A percentile compares a stretch with the other conserved stretches of the same genome.
These are phyloP conservation scores for Populus ilicifolia DNA, from an alignment of 345 rosid genomes.

Conservation along the genomic window DNA sequence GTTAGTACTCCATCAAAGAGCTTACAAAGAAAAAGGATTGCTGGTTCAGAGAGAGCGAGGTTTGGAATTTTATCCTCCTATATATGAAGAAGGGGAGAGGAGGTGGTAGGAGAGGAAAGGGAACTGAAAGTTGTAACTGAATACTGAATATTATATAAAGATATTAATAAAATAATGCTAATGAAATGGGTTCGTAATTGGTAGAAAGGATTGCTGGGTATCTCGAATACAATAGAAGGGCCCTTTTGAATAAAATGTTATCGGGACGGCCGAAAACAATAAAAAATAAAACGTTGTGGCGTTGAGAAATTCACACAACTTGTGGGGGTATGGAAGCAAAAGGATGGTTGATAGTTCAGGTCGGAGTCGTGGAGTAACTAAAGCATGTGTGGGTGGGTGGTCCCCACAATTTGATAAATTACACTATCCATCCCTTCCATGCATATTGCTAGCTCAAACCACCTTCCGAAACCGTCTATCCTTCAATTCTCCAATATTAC, in stretches of 20 bases:
- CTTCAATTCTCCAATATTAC: too few species aligned
- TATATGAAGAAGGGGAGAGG: not conserved
- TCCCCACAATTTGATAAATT: not conserved
- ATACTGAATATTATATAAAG: not conserved
- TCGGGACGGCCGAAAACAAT: not conserved
- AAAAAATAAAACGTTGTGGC: not conserved
- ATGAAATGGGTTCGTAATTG: not conserved
- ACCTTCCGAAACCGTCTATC: not conserved
- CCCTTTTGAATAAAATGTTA: too few species aligned
- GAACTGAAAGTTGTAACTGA: conserved; percentile 9
- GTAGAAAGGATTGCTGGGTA: too few species aligned
- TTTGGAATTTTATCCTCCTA: not conserved
- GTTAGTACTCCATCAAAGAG: not conserved
- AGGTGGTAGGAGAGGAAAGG: not conserved
- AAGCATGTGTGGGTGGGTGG: not conserved
- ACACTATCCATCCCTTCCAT: not conserved
- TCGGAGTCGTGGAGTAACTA: not conserved
- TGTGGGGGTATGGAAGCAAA: not conserved
- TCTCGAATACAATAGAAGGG: too few species aligned
- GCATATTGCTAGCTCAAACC: not conserved
- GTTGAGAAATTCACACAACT: not conserved
- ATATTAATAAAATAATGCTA: not conserved
- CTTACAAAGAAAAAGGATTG: not conserved
- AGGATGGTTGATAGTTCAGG: not conserved
- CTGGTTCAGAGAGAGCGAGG: not conserved